Base-by-base conservation (phyloP, 805 yeast species). In the Starmerella sirachaensis region DNA sequence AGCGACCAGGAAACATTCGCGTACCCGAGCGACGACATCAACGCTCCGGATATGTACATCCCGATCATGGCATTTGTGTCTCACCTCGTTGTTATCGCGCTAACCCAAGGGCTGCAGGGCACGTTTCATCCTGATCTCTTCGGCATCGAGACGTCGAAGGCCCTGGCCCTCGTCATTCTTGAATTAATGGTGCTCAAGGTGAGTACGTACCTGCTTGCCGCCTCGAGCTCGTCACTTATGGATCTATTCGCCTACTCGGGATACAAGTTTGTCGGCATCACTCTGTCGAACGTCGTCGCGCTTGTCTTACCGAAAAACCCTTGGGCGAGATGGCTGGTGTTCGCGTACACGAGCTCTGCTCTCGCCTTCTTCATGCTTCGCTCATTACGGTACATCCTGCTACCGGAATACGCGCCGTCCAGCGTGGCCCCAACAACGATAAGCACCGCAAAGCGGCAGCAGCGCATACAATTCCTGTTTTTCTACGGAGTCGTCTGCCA, bases 31-130 rank as follows among this genome's bases (percentile, higher is more conserved):
- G 82, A 80, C 44, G 98, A 91, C 56, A 68, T 78, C 41, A 91
- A 93, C 54, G 93, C 97, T 0, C 98, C 98, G 2, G 99, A 91
- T 57, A 69, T 91, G 64, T 91, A 91, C 59, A 82, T 91, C 38
- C 99, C 99, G 14, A 61, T 82, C 43, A 91, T 93, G 96, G 82
- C 95, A 1, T 72, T 80, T 51, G 72, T 84, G 34, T 84, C 97
- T 0, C 86, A 86, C 54, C 77, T 88, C 35, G 63, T 91, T 43
- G 67, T 83, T 25, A 76, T 88, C 71, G 88, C 94, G 2, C 69
- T 80, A 17, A 69, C 80, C 46, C 80, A 82, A 41, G 99, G 98
- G 9, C 61, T 88, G 37, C 72, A 76, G 40, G 95, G 94, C 19
- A 76, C 76, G 21, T 91, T 91, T 64, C 94, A 88, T 51, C 98